Conservation (phyloP, 345 rosid genomes). For the Combretum micranthum region DNA sequence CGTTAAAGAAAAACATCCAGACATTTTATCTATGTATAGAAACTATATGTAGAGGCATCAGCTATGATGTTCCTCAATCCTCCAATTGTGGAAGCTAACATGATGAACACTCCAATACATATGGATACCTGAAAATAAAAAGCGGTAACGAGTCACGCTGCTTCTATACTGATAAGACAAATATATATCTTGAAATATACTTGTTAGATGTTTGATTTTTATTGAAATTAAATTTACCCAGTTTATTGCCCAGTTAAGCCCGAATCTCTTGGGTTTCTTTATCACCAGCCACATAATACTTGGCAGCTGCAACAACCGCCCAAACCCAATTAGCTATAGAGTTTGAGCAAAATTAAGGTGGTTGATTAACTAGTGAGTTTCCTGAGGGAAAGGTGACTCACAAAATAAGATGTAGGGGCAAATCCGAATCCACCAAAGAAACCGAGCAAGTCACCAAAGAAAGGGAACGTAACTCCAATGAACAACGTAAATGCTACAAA, state of each 20-base stretch:
- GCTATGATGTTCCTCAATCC: constrained; percentile 75
- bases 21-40: constrained; percentile 40
- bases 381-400: constrained; percentile 23
- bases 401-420: constrained; percentile 91
- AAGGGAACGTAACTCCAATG: constrained; percentile 79
- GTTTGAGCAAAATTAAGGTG: too few species aligned
- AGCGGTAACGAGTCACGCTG: not conserved
- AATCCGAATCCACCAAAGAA: constrained; percentile 97
- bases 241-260: constrained; percentile 68
- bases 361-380: too few species aligned
- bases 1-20: too few species aligned
- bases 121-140: constrained; percentile 38
- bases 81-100: constrained; percentile 89
- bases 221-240: constrained; percentile 55
- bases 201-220: not conserved
- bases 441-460: constrained; percentile 94
- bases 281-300: constrained; percentile 83
- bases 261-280: constrained; percentile 79
- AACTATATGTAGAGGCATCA: constrained; percentile 73
- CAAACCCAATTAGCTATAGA: not conserved
- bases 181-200: not conserved
- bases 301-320: constrained; percentile 55
- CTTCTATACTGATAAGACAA: not conserved
- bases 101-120: constrained; percentile 61
- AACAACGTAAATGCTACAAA: constrained; percentile 76